Base-by-base conservation (phyloP, 352 stramenopile species). In the Paralagenidium karlingii region DNA sequence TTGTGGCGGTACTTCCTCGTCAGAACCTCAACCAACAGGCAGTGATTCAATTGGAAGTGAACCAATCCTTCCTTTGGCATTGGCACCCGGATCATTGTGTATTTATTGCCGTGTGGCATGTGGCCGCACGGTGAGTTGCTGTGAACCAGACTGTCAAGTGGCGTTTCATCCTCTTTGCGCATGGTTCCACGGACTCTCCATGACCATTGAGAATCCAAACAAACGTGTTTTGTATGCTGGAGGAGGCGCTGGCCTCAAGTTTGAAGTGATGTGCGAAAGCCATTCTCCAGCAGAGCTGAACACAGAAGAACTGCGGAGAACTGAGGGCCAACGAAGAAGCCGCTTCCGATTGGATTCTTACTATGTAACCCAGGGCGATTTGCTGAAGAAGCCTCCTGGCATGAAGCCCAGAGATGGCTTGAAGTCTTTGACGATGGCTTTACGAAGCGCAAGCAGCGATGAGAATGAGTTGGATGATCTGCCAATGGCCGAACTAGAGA, bases 111-210 rank as follows among this genome's bases (percentile, higher is more conserved):
- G 66, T 40, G 67, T 93, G 8, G 74, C 75, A 0, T 90, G 74
- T 45, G 77, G 75, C 2, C 60, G 77, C 9, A 90, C 68, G 15
- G 68, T 88, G 15, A 53, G 64, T 40, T 91, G 77, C 43, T 68
- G 61, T 34, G 53, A 80, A 24, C 22, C 46, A 20, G 68, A 40
- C 0, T 89, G 75, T 28, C 53, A 45, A 7, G 59, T 55, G 19
- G 82, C 78, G 6, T 93, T 85, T 20, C 82, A 94, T 45, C 69
- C 82, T 15, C 54, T 94, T 21, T 94, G 82, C 21, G 76, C 63
- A 0, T 94, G 82, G 82, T 94, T 73, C 45, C 71, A 81, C 19
- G 82, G 82, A 6, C 52, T 81, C 7, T 60, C 70, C 5, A 86
- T 93, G 76, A 78, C 55, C 2, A 63, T 84, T 34, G 56, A 49